phyloP scores from a whole-genome alignment of 2,329 filamentous ascomycete genomes.

The Cercospora brassicicola region DNA sequence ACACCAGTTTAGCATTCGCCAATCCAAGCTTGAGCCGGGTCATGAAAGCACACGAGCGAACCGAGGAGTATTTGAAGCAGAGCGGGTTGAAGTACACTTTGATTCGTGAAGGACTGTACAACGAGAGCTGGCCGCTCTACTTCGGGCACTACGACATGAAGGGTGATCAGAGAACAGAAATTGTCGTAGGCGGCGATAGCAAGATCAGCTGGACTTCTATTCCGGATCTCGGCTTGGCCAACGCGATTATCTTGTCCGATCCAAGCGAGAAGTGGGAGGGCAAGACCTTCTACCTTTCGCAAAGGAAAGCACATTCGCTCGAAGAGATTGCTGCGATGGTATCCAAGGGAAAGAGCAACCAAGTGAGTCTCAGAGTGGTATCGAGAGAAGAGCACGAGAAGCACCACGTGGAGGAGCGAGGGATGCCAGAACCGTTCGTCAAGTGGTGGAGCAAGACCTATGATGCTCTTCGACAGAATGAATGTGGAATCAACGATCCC shows the following conservation, averaged over 20 bases:
- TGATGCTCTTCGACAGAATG: conserved; percentile 45
- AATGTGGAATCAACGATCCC: conserved; percentile 46
- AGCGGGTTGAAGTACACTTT: conserved; percentile 40
- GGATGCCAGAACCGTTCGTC: conserved; percentile 41
- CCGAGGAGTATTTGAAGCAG: conserved; percentile 43
- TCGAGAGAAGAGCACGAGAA: conserved; percentile 44
- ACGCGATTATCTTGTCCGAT: conserved; percentile 43
- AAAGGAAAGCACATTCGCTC: conserved; percentile 30
- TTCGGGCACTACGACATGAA: conserved; percentile 46
- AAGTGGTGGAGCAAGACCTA: conserved; percentile 52
- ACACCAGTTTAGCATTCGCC: conserved; percentile 48
- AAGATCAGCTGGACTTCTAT: conserved; percentile 49
- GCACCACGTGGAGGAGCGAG: conserved; percentile 42
- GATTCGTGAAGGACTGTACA: conserved; percentile 48
- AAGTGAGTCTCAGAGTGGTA: conserved; percentile 42
- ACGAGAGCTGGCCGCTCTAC: conserved; percentile 51
- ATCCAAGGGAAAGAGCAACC: conserved; percentile 22
- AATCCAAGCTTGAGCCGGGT: conserved; percentile 46
- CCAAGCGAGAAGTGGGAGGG: conserved; percentile 38
- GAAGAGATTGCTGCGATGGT: conserved; percentile 36
- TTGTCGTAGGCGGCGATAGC: conserved; percentile 45
- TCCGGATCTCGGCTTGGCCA: conserved; percentile 46
- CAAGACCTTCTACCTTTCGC: conserved; percentile 44
- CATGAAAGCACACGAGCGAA: conserved; percentile 51
- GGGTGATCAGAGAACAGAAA: conserved; percentile 40